phyloP scores from a whole-genome alignment of 139 green algal species.

The Haematococcus lacustris region DNA sequence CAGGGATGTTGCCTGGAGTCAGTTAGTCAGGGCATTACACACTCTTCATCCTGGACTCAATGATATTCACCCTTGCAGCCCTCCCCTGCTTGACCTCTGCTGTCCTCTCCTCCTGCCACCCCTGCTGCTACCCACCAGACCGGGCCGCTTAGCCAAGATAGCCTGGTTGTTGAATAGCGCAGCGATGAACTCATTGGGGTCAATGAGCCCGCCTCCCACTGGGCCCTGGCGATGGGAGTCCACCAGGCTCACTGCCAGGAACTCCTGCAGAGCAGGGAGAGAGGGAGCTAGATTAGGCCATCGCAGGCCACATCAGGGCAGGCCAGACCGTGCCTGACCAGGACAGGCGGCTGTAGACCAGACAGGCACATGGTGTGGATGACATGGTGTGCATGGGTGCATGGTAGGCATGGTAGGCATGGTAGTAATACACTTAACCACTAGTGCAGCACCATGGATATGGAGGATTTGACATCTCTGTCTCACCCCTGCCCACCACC shows the following conservation, averaged over 20 bases:
- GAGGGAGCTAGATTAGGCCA: no score
- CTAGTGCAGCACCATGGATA: no score
- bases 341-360: no score
- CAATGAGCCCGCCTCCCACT: constrained; percentile 18
- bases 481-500: no score
- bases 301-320: no score
- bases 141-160: not conserved
- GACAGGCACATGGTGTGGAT: no score
- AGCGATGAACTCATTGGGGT: constrained; percentile 33
- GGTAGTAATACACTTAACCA: no score
- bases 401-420: no score
- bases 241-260: constrained; percentile 18
- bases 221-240: not conserved
- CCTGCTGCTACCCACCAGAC: not conserved
- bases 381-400: no score
- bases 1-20: not conserved
- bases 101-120: not conserved
- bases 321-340: no score
- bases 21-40: not conserved
- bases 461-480: no score
- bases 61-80: not conserved
- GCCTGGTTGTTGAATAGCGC: constrained; percentile 17
- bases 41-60: not conserved
- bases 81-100: not conserved
- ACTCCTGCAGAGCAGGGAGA: no score